Evolutionary conservation across 495 filamentous ascomycete species (phyloP), one percentile per base, ranked within the genome.

Genomic region (Geopyxis carbonaria): DNA sequence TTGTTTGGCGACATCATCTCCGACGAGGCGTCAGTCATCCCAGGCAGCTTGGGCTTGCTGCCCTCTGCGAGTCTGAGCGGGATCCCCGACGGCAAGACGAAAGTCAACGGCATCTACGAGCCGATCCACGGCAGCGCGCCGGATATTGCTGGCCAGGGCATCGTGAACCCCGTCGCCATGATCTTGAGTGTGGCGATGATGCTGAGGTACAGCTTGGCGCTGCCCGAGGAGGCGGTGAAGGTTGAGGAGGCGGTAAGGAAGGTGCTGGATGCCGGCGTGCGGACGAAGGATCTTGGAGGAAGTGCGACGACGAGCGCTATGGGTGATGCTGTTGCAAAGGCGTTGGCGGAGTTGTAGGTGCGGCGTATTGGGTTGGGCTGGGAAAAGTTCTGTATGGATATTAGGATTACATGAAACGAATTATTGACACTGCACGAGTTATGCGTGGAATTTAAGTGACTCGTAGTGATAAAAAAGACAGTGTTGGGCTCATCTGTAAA

Each of bases 21-120:
- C 52, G 89, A 97, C 56, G 89, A 97, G 69, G 87, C 89, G 5
- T 87, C 79, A 57, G 89, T 93, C 21, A 95, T 97, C 48, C 84
- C 87, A 5, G 89, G 89, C 2, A 83, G 75, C 42, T 71, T 97
- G 53, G 89, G 89, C 3, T 60, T 97, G 49, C 63, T 93, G 56
- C 89, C 89, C 7, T 86, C 78, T 59, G 89, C 89, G 5, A 86
- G 78, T 59, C 62, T 97, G 58, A 78, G 73, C 34, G 84, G 79
- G 15, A 73, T 91, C 31, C 89, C 89, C 1, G 86, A 93, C 63
- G 75, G 51, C 14, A 76, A 77, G 63, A 62, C 64, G 29, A 71
- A 63, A 51, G 75, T 76, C 45, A 81, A 79, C 47, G 78, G 89
- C 50, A 93, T 97, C 51, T 97, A 94, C 57, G 89, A 95, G 68